Evolutionary conservation across 441 rosid genomes (phyloP).

Genomic region (Croton laevigatus): DNA sequence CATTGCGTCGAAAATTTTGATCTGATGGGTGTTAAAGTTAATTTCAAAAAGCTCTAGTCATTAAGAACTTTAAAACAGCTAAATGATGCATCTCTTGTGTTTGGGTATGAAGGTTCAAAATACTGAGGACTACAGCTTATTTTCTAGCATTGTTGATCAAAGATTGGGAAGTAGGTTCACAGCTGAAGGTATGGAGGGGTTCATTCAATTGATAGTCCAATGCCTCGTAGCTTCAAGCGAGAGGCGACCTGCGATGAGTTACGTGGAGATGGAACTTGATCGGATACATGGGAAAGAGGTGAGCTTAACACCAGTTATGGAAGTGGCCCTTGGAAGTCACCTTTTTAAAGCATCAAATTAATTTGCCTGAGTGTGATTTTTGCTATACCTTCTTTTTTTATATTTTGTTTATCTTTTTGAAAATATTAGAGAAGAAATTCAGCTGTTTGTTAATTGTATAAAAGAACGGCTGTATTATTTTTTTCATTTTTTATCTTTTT

Average conservation of each 20-base stretch:
- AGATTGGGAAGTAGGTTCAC: slow-evolving; percentile 45
- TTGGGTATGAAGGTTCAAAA: slow-evolving; percentile 54
- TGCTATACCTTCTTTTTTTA: slow-evolving; percentile 13
- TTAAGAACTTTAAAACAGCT: too few species aligned
- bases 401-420: background rate
- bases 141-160: slow-evolving; percentile 40
- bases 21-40: too few species aligned
- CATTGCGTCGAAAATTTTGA: too few species aligned
- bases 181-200: slow-evolving; percentile 39
- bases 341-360: slow-evolving; percentile 33
- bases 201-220: slow-evolving; percentile 37
- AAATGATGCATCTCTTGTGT: background rate
- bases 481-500: slow-evolving; percentile 35
- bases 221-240: slow-evolving; percentile 46
- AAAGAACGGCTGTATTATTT: slow-evolving; percentile 62
- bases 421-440: slow-evolving; percentile 39
- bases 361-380: slow-evolving; percentile 36
- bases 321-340: slow-evolving; percentile 58
- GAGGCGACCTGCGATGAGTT: slow-evolving; percentile 47
- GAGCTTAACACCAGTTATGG: slow-evolving; percentile 51
- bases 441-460: slow-evolving; percentile 86
- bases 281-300: slow-evolving; percentile 47
- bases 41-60: too few species aligned
- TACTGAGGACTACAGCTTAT: slow-evolving; percentile 42
- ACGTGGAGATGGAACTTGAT: slow-evolving; percentile 47